Evolutionary conservation across 2,329 filamentous ascomycete species (phyloP), one percentile per base, ranked within the genome.

Genomic region (Diplodia intermedia): DNA sequence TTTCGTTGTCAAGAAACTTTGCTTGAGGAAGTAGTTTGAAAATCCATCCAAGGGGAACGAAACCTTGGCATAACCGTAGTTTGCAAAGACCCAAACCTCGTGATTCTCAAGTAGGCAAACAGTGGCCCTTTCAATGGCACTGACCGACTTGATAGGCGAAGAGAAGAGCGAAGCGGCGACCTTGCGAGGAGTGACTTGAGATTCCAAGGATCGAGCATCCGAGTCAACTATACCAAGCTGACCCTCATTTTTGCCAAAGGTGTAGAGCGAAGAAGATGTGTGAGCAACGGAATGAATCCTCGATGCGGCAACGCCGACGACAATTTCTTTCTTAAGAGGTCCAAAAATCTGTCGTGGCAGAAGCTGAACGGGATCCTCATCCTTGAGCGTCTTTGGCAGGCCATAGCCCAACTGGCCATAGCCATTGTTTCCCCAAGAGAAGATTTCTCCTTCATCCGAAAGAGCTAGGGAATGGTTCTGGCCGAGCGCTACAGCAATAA

Each of bases 191-290:
- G 88, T 89, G 23, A 86, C 81, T 75, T 98, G 95, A n/a, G 90
- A 82, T 72, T 95, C 92, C 5, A 98, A 85, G 0, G 93, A 97
- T 55, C 94, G 89, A 31, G 95, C 96, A 79, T 98, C 94, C 0
- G 95, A 94, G 77, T 97, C 95, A 81, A 97, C 93, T 65, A 99
- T 85, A 5, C 93, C 95, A 56, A 99, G 86, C 77, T 99, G 95
- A 1, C 95, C 95, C 72, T 93, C 89, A 73, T 98, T 99, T 74
- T 95, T 96, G 26, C 95, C 95, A 85, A 97, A 99, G 2, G 93
- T 97, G 76, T 92, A 99, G 1, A 99, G 81, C 1, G 92, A 92
- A 0, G 88, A 88, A 1, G 86, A 85, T 0, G 93, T 97, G 74
- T 95, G 91, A 0, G 93, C 92, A 3, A 96, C 94, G 0, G 95